These are phyloP conservation scores for Mallotus japonicus DNA, from an alignment of 441 rosid genomes.

Conservation along the genomic window DNA sequence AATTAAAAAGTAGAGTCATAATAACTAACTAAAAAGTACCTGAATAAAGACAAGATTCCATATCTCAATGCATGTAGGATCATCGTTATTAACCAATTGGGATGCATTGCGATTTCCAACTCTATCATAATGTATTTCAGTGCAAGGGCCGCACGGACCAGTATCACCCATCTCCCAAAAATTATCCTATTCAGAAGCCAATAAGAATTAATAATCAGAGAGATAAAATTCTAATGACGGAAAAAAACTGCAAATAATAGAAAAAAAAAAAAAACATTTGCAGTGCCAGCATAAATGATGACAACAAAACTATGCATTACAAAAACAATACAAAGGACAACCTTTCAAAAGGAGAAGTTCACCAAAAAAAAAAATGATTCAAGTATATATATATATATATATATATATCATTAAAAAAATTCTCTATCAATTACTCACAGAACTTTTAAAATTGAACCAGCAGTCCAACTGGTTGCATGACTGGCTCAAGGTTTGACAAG, in stretches of 20 bases:
- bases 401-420: too few relatives aligned
- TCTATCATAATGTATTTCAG: constrained; percentile 94
- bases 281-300: neutral
- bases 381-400: neutral
- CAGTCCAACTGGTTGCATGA: too few relatives aligned
- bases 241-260: neutral
- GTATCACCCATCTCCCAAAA: constrained; percentile 99
- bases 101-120: constrained; percentile 86
- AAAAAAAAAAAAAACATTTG: neutral
- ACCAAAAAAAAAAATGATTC: neutral
- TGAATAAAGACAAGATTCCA: constrained; percentile 99
- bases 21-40: constrained; percentile 39
- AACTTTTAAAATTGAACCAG: too few relatives aligned
- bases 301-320: neutral
- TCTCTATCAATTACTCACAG: too few relatives aligned
- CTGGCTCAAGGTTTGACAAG: too few relatives aligned
- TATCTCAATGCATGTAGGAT: constrained; percentile 97
- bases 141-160: constrained; percentile 99
- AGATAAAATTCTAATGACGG: neutral
- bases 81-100: constrained; percentile 82
- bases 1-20: constrained; percentile 3
- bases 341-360: neutral
- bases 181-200: constrained; percentile 61
- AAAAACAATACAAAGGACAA: neutral
- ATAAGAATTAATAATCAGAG: constrained; percentile 18